Percentiles rank a stretch among this genome's conserved stretches.
Conservation (phyloP, 2,329 filamentous ascomycete species). For the Blastomyces gilchristii region DNA sequence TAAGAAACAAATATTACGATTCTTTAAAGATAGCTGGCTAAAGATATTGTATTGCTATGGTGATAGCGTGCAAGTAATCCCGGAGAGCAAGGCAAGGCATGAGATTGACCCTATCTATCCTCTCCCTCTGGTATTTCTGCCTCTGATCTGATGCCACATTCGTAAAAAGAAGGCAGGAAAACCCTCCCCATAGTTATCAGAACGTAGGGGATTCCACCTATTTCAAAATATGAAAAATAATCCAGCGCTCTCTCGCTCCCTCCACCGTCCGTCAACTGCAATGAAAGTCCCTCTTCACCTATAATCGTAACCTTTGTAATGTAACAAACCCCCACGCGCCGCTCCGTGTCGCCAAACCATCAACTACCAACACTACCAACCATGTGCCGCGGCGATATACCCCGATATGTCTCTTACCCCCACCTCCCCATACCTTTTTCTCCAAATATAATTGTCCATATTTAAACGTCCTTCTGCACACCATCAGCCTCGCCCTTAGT, state of each 20-base stretch:
- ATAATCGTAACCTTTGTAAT: too few species aligned
- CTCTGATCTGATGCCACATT: not conserved
- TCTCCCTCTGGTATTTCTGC: not conserved
- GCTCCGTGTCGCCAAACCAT: too few species aligned
- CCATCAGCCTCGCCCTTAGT: conserved; percentile 50
- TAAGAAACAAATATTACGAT: not conserved
- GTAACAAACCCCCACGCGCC: not conserved
- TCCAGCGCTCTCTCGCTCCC: not conserved
- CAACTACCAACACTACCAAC: too few species aligned
- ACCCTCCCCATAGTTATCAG: too few species aligned
- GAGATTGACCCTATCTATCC: not conserved
- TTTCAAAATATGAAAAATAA: not conserved
- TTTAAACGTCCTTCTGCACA: conserved; percentile 27
- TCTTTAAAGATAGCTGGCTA: not conserved
- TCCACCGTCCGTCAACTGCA: not conserved
- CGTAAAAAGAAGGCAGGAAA: too few species aligned
- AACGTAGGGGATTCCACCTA: too few species aligned
- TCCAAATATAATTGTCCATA: too few species aligned
- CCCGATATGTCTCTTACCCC: too few species aligned
- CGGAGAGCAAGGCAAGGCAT: not conserved
- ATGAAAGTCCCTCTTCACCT: not conserved
- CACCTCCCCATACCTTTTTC: too few species aligned
- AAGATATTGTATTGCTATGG: not conserved
- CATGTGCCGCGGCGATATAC: not conserved
- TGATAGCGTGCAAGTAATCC: not conserved